Base-by-base conservation (phyloP, 192 early-diverging fungal genomes). In the Coemansia sp. region DNA sequence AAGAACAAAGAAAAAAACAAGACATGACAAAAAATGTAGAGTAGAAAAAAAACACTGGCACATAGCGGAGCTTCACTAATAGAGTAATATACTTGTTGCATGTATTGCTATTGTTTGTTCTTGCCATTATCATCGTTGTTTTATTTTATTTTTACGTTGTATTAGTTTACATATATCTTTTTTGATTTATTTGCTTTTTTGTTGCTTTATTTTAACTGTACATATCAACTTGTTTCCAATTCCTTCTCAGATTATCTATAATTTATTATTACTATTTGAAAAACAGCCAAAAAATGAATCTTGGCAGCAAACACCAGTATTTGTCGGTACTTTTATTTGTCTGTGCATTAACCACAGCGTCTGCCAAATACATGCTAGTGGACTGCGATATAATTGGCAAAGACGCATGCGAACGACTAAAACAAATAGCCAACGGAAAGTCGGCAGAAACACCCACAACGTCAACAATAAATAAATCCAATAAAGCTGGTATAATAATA, bases 121-220 rank as follows among this genome's bases (percentile, higher is more conserved):
- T n/a, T n/a, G n/a, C n/a, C n/a, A n/a, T n/a, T n/a, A n/a, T n/a
- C n/a, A n/a, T n/a, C n/a, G n/a, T n/a, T n/a, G n/a, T n/a, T n/a
- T n/a, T n/a, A n/a, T n/a, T n/a, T n/a, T n/a, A n/a, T n/a, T n/a
- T n/a, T n/a, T n/a, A n/a, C n/a, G n/a, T n/a, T n/a, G n/a, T n/a
- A n/a, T n/a, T n/a, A n/a, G n/a, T n/a, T n/a, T n/a, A n/a, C n/a
- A n/a, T n/a, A n/a, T n/a, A n/a, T n/a, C n/a, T n/a, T n/a, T n/a
- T n/a, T n/a, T n/a, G n/a, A n/a, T n/a, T n/a, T n/a, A n/a, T n/a
- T n/a, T n/a, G n/a, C n/a, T n/a, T n/a, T n/a, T n/a, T n/a, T n/a
- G n/a, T n/a, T n/a, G n/a, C n/a, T 36, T 8, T 36, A 36, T 10
- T 33, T 76, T 28, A n/a, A n/a, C n/a, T 54, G 55, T 32, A 52